Conservation (phyloP, 2,329 filamentous ascomycete species). For the Biscogniauxia sp. region DNA sequence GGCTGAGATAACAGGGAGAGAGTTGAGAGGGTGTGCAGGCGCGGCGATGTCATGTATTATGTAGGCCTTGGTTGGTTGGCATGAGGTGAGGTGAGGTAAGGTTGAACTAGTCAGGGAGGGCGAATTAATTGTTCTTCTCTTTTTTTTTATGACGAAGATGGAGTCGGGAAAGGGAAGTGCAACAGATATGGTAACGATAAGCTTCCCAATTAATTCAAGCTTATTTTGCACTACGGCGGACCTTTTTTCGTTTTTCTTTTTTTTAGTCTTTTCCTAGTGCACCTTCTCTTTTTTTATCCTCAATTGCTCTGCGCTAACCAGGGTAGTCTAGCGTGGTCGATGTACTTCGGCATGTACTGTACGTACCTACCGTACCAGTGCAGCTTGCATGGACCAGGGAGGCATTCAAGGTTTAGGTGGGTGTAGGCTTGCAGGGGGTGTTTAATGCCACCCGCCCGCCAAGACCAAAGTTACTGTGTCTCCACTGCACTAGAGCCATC, state of each 20-base stretch:
- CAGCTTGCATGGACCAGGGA: background rate
- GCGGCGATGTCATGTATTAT: slow-evolving; percentile 1
- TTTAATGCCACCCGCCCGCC: background rate
- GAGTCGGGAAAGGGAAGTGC: slow-evolving; percentile 14
- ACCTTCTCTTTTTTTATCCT: slow-evolving; percentile 9
- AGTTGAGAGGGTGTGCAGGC: background rate
- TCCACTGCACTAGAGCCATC: background rate
- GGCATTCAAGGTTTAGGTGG: background rate
- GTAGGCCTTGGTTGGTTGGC: background rate
- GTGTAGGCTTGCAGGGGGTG: background rate
- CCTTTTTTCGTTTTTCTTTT: slow-evolving; percentile 14
- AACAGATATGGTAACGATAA: slow-evolving; percentile 21
- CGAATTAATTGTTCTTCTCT: slow-evolving; percentile 1
- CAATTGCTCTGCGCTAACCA: background rate
- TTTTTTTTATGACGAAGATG: slow-evolving; percentile 18
- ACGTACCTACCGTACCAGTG: background rate
- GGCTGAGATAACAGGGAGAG: background rate
- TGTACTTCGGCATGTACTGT: slow-evolving; percentile 4
- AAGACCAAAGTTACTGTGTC: background rate
- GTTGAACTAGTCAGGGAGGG: slow-evolving; percentile 2
- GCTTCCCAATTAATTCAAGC: slow-evolving; percentile 25
- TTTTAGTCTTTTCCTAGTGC: no score
- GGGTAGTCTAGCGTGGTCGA: background rate
- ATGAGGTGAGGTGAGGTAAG: background rate
- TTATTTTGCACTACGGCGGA: slow-evolving; percentile 10